Evolutionary conservation across 257 asterid genomes (phyloP).

Genomic region (Nicotiana knightiana): DNA sequence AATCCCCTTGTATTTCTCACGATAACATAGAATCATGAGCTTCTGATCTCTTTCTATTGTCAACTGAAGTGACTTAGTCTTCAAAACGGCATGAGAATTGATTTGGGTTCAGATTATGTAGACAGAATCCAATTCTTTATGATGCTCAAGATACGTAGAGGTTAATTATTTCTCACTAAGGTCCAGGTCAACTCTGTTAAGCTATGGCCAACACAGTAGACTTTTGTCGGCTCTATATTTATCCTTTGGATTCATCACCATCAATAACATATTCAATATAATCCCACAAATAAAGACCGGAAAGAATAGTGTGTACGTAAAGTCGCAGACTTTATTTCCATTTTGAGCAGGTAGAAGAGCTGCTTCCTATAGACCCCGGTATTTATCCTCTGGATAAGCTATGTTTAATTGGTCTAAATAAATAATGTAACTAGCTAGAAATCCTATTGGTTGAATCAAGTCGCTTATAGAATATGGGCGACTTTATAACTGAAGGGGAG

Average conservation of each 20-base stretch:
- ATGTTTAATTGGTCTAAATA: too few species aligned
- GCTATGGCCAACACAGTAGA: background rate
- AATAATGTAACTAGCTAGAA: background rate
- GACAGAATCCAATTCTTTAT: background rate
- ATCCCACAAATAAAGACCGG: fast-evolving
- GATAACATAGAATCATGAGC: background rate
- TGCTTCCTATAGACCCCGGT: too few species aligned
- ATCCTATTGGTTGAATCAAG: background rate
- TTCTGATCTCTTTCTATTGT: background rate
- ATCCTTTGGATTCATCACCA: too few species aligned
- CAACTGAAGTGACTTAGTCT: background rate
- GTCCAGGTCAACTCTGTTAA: background rate
- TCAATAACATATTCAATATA: too few species aligned
- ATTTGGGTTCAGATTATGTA: background rate
- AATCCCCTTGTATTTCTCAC: background rate
- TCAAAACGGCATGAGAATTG: background rate
- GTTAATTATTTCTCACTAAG: background rate
- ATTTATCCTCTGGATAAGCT: too few species aligned
- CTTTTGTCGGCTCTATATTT: background rate
- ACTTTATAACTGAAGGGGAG: background rate
- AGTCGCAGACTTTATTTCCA: too few species aligned
- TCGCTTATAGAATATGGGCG: background rate
- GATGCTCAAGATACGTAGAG: background rate
- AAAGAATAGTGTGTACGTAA: fast-evolving
- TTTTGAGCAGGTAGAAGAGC: fast-evolving